phyloP scores from a whole-genome alignment of 768 basidiomycete species.

The Austroboletus festivus region DNA sequence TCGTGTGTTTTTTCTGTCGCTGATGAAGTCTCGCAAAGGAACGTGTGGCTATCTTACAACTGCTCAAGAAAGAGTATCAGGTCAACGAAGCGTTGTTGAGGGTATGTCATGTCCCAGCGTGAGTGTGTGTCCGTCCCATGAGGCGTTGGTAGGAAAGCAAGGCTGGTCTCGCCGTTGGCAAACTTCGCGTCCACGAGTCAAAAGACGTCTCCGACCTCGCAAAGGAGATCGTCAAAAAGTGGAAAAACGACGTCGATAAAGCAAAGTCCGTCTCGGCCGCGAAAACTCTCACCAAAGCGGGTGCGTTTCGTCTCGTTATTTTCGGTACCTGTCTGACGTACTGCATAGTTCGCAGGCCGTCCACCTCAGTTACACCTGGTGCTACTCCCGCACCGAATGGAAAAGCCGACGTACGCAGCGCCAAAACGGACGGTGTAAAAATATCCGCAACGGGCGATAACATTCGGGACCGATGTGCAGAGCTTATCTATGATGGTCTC shows the following conservation, averaged over 20 bases:
- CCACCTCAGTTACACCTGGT: slow-evolving; percentile 39
- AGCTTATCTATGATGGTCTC: slow-evolving; percentile 90
- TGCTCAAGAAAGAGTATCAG: slow-evolving; percentile 61
- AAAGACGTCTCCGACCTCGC: slow-evolving; percentile 79
- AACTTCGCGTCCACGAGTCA: slow-evolving; percentile 69
- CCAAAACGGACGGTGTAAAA: slow-evolving; percentile 71
- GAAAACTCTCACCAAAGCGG: slow-evolving; percentile 16
- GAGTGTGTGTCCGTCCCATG: slow-evolving; percentile 4
- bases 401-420: slow-evolving; percentile 44
- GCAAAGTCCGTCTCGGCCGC: slow-evolving; percentile 38
- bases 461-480: slow-evolving; percentile 83
- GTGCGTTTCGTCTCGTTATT: slow-evolving; percentile 28
- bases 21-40: slow-evolving; percentile 44
- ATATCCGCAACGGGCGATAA: slow-evolving; percentile 57
- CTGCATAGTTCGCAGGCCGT: slow-evolving; percentile 29
- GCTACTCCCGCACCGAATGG: slow-evolving; percentile 30
- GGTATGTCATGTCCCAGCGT: slow-evolving; percentile 44
- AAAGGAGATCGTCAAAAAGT: slow-evolving; percentile 88
- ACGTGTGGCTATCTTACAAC: slow-evolving; percentile 53
- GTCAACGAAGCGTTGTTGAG: slow-evolving; percentile 73
- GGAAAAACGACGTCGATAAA: slow-evolving; percentile 86
- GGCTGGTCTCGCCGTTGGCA: slow-evolving; percentile 88
- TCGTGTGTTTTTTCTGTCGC: neutral
- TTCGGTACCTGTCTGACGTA: neutral
- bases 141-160: slow-evolving; percentile 70